Percentiles rank a stretch among this genome's conserved stretches.
These are phyloP conservation scores for Tetrahymena thermophila DNA, from an alignment of 73 alveolate genomes.

Conservation along the genomic window DNA sequence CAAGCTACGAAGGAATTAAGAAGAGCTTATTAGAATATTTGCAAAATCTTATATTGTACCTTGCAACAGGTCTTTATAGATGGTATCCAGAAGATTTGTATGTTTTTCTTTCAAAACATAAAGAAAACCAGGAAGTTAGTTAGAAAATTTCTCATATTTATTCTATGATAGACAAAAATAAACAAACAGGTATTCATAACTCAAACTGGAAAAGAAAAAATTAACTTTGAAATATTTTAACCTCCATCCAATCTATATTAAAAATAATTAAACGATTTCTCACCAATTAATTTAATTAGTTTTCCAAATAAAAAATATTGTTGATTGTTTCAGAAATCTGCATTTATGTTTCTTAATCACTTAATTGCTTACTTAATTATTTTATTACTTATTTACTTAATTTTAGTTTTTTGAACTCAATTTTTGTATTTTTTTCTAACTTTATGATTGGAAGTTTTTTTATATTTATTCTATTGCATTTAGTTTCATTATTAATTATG, in stretches of 20 bases:
- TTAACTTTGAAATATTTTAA: background rate
- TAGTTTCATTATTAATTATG: background rate
- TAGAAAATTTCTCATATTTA: background rate
- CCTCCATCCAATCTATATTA: background rate
- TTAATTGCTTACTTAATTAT: too few relatives aligned
- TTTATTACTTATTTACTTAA: too few relatives aligned
- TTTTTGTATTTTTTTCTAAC: background rate
- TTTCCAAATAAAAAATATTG: background rate
- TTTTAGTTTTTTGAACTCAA: background rate
- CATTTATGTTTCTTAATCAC: background rate
- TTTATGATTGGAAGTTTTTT: background rate
- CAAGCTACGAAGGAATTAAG: background rate
- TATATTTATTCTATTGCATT: background rate
- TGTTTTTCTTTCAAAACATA: background rate
- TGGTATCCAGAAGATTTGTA: background rate
- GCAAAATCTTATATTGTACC: background rate
- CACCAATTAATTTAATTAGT: background rate
- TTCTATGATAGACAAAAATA: background rate
- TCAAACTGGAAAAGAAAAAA: constrained; percentile 1
- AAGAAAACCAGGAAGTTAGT: background rate
- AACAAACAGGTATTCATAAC: background rate
- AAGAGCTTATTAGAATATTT: background rate
- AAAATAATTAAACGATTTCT: background rate
- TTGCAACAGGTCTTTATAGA: background rate
- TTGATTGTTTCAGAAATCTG: background rate